These are phyloP conservation scores for Durotheca rogersii DNA, from an alignment of 495 filamentous ascomycete species.

Conservation along the genomic window DNA sequence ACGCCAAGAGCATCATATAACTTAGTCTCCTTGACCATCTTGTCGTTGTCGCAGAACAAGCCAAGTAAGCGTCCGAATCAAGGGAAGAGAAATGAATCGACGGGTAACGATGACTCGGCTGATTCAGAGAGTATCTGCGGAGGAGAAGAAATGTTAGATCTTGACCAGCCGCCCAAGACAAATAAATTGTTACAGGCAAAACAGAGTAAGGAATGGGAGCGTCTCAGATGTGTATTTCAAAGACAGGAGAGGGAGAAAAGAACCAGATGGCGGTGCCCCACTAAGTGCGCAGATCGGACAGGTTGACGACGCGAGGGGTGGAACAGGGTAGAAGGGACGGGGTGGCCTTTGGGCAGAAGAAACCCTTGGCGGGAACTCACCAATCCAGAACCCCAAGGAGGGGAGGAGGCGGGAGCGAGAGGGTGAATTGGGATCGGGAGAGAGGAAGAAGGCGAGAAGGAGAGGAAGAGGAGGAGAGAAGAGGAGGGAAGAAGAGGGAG, in stretches of 20 bases:
- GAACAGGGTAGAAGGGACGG: neutral
- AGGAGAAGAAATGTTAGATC: slow-evolving; percentile 5
- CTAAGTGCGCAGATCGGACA: slow-evolving; percentile 22
- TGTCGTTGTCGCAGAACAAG: too few relatives aligned
- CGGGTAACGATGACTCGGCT: neutral
- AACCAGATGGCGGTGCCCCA: slow-evolving; percentile 22
- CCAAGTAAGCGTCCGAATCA: too few relatives aligned
- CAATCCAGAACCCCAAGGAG: slow-evolving; percentile 10
- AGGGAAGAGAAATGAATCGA: slow-evolving; percentile 2
- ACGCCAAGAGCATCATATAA: slow-evolving; percentile 86
- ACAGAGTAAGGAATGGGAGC: too few relatives aligned
- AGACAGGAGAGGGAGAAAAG: slow-evolving; percentile 26
- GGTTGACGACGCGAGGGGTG: slow-evolving; percentile 6
- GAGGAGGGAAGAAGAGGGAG: too few relatives aligned
- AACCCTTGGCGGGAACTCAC: slow-evolving; percentile 12
- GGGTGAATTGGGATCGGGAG: neutral
- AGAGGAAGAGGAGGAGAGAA: too few relatives aligned
- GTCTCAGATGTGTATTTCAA: too few relatives aligned
- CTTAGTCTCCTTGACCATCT: slow-evolving; percentile 90
- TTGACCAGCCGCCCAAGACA: neutral
- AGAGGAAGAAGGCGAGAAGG: neutral
- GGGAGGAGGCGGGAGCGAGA: neutral
- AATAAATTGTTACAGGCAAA: too few relatives aligned
- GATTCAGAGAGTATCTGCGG: slow-evolving; percentile 17
- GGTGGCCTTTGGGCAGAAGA: neutral